Evolutionary conservation across 257 asterid species (phyloP).

Genomic region (Nyctanthes arbortristis): DNA sequence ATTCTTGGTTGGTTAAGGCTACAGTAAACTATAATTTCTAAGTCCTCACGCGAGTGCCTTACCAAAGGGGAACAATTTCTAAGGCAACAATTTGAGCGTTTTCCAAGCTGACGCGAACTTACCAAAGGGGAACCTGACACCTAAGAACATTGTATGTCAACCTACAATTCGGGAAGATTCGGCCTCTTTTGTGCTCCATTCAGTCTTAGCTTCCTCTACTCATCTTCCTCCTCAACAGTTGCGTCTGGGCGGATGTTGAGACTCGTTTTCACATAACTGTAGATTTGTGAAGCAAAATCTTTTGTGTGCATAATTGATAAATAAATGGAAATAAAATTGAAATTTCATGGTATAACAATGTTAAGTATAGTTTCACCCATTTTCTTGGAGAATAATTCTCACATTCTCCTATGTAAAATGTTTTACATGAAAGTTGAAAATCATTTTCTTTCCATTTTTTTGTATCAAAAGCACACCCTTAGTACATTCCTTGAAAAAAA

Average conservation of each 20-base stretch:
- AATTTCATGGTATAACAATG: too few species aligned
- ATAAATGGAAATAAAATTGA: too few species aligned
- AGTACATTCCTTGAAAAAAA: too few species aligned
- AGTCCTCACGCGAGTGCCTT: slow-evolving; percentile 14
- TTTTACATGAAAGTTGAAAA: too few species aligned
- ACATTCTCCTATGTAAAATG: too few species aligned
- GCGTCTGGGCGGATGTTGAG: slow-evolving; percentile 67
- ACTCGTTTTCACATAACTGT: slow-evolving; percentile 67
- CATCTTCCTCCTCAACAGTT: slow-evolving; percentile 75
- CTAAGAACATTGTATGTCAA: not conserved
- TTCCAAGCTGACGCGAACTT: slow-evolving; percentile 12
- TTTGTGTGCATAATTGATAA: too few species aligned
- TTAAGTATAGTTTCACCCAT: too few species aligned
- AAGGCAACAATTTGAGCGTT: slow-evolving; percentile 11
- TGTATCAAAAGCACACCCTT: too few species aligned
- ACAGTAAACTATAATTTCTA: slow-evolving; percentile 25
- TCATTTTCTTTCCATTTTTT: too few species aligned
- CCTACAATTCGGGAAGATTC: slow-evolving; percentile 62
- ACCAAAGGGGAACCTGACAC: slow-evolving; percentile 16
- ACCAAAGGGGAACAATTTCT: too few species aligned
- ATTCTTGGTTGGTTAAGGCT: slow-evolving; percentile 23
- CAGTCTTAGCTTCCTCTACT: slow-evolving; percentile 55
- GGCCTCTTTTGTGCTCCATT: slow-evolving; percentile 36
- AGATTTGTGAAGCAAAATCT: slow-evolving; percentile 75
- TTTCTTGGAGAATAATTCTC: too few species aligned